Evolutionary conservation across 768 basidiomycete species (phyloP), one percentile per base, ranked within the genome.

Genomic region (Mrakia blollopis): DNA sequence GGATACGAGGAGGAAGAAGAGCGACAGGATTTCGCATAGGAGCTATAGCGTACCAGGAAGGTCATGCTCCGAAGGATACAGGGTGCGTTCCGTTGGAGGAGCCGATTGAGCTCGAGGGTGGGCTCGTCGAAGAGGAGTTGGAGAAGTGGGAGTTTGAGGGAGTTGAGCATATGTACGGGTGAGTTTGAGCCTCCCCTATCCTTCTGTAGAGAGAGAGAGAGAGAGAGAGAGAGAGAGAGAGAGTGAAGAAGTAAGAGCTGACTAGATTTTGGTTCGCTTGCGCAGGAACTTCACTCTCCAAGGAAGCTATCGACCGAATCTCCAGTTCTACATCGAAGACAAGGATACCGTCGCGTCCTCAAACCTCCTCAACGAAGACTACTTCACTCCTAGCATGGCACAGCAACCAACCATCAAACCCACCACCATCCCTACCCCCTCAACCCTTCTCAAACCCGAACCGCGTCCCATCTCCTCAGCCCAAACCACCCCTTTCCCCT

Each of bases 301-400:
- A 2, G 73, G 37, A 3, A 25, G n/a, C 13, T 74, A 74, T 67
- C 73, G 73, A 23, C 63, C 73, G 6, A 74, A 63, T n/a, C 57
- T 74, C 35, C 39, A 37, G 41, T 74, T 74, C 44, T 47, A 32
- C 65, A 32, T 74, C 73, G 73, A 74, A 23, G 62, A 63, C 73
- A 74, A 74, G 52, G 73, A 74, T 32, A 44, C 73, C 11, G 62
- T 68, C 47, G 73, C 65, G 10, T 74, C 73, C 11, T 74, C 73
- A 16, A 44, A 44, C 32, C 63, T 74, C 8, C 32, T 74, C 25
- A 65, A 52, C 73, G 73, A 74, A 30, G 63, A 57, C 25, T 74
- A 74, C 63, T 74, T 74, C 30, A 74, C 73, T 9, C 73, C 73
- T 9, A 74, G 57, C 30, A 74, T 74, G 47, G 73, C 73, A 10